Conservation (phyloP, 2,329 filamentous ascomycete species). For the Botrytis fabae region DNA sequence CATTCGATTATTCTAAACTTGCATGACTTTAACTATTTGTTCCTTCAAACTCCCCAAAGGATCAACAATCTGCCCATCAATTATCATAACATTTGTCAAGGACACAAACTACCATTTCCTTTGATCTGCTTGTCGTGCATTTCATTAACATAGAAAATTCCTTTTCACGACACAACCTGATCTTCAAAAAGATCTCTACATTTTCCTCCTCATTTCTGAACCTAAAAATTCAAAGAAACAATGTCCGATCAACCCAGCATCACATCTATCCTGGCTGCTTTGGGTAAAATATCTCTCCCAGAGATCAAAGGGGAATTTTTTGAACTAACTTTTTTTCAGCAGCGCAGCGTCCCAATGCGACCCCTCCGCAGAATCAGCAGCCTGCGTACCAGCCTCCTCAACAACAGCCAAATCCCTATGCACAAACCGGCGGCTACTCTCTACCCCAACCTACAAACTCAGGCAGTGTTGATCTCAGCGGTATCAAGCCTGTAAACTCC, state of each 20-base stretch:
- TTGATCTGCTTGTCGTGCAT: conserved; percentile 6
- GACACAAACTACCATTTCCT: conserved; percentile 10
- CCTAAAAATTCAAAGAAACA: conserved; percentile 19
- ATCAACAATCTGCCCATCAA: neutral
- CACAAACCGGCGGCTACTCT: conserved; percentile 42
- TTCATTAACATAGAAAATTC: neutral
- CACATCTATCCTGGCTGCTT: conserved; percentile 51
- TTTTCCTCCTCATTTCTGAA: neutral
- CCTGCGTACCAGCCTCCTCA: conserved; percentile 43
- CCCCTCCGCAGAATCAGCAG: conserved; percentile 47
- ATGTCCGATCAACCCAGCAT: conserved; percentile 51
- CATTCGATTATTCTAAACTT: conserved; percentile 6
- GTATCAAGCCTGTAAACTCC: conserved; percentile 75
- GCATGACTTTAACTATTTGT: conserved; percentile 7
- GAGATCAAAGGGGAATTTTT: neutral
- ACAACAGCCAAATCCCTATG: conserved; percentile 48
- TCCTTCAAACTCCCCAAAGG: neutral
- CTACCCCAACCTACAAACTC: conserved; percentile 62
- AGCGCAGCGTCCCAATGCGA: conserved; percentile 50
- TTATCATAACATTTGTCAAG: conserved; percentile 13
- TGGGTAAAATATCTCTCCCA: conserved; percentile 43
- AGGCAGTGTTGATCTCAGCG: conserved; percentile 77
- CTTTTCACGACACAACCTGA: neutral
- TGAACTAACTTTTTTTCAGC: conserved; percentile 42
- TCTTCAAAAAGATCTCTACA: conserved; percentile 5